These are phyloP conservation scores for Citeromyces hawaiiensis DNA, from an alignment of 1,139 yeast genomes.

Conservation along the genomic window DNA sequence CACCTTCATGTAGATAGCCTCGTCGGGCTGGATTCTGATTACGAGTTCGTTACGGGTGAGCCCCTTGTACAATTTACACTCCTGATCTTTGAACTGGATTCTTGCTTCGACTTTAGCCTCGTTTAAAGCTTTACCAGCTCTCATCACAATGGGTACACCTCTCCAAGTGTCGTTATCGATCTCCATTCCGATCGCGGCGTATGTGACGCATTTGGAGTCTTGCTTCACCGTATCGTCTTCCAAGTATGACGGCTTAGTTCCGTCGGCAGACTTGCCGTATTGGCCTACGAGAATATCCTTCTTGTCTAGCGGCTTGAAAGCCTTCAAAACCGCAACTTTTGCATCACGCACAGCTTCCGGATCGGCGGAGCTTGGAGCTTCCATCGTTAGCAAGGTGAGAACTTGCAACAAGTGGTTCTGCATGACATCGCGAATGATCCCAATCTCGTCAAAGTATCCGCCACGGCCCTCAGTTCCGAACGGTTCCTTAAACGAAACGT, in stretches of 20 bases:
- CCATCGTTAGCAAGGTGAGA: slow-evolving; percentile 86
- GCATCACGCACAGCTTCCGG: slow-evolving; percentile 95
- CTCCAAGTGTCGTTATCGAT: slow-evolving; percentile 95
- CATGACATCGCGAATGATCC: slow-evolving; percentile 96
- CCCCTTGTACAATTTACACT: slow-evolving; percentile 67
- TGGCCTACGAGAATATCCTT: slow-evolving; percentile 77
- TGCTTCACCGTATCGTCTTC: slow-evolving; percentile 88
- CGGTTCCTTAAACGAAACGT: slow-evolving; percentile 87
- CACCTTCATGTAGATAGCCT: slow-evolving; percentile 84
- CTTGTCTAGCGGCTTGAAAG: slow-evolving; percentile 54
- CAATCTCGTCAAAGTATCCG: slow-evolving; percentile 90
- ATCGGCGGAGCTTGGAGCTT: slow-evolving; percentile 78
- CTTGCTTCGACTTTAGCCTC: slow-evolving; percentile 91
- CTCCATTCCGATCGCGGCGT: slow-evolving; percentile 69
- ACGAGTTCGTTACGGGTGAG: slow-evolving; percentile 90
- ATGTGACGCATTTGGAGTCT: slow-evolving; percentile 80
- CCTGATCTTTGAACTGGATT: slow-evolving; percentile 80
- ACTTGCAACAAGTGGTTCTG: slow-evolving; percentile 95
- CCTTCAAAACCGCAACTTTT: slow-evolving; percentile 83
- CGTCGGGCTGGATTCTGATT: slow-evolving; percentile 87
- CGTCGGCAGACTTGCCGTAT: slow-evolving; percentile 74
- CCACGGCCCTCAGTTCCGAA: slow-evolving; percentile 99
- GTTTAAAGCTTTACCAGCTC: slow-evolving; percentile 94
- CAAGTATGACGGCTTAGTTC: slow-evolving; percentile 75
- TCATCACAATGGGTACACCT: slow-evolving; percentile 88